Base-by-base conservation (phyloP, 306 rosid species). In the Acacia melanoxylon region DNA sequence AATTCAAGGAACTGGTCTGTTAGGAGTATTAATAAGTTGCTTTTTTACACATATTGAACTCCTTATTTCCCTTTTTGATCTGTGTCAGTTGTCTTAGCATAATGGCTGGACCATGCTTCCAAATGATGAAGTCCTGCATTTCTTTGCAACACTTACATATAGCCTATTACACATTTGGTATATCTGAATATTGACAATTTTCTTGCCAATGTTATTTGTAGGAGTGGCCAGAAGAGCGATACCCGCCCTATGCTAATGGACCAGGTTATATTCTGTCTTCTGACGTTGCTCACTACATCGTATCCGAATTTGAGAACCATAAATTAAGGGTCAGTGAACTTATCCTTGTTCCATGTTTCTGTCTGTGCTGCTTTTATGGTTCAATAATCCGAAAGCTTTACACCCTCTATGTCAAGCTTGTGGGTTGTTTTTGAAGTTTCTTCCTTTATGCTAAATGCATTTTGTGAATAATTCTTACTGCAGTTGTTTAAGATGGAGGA, bases 401-500 rank as follows among this genome's bases (percentile, higher is more conserved):
- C 3, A 4, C 22, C n/a, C 15, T 4, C 35, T 24, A 22, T 58
- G 65, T 58, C 65, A n/a, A 58, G 5, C 29, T 58, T 22, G 15
- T 2, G 49, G 22, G 52, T 52, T 70, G 11, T 12, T n/a, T 49
- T 52, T 48, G 76, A 58, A 9, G 46, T 44, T 74, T 74, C 40
- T 63, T 22, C 22, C 11, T 40, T 4, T 51, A 20, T 25, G 69
- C 77, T 78, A 12, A 63, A 78, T 51, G 20, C 66, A 67, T 52
- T 24, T 42, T 19, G 1, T 49, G 63, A 12, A 75, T 31, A 20
- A 24, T 25, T 69, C 70, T 80, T 35, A 11, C 69, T 82, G 88
- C 90, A 93, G 97, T 85, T 93, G 83, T 93, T 93, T 75, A 93
- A 93, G 84, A 93, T 93, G 97, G 97, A 93, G 84, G 97, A 93